These are phyloP conservation scores for Pseudogymnoascus sp. DNA, from an alignment of 2,329 filamentous ascomycete species.

Conservation along the genomic window DNA sequence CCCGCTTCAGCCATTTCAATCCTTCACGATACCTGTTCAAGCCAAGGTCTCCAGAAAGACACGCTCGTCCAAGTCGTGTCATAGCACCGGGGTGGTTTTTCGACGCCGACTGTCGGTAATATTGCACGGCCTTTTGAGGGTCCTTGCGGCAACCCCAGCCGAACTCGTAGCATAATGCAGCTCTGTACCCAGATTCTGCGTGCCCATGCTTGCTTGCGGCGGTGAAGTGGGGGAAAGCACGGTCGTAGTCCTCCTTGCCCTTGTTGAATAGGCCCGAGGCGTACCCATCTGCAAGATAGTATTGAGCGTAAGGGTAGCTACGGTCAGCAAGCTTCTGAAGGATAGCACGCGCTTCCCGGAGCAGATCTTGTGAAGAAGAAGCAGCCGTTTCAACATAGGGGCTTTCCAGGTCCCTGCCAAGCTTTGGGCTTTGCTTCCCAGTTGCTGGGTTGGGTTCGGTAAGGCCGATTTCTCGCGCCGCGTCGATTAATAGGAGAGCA, in stretches of 20 bases:
- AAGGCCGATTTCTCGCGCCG: slow-evolving; percentile 70
- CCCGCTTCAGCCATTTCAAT: slow-evolving; percentile 92
- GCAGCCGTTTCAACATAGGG: slow-evolving; percentile 40
- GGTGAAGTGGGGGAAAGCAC: slow-evolving; percentile 86
- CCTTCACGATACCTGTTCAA: slow-evolving; percentile 81
- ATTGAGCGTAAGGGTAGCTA: slow-evolving; percentile 94
- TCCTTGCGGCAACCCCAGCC: slow-evolving; percentile 93
- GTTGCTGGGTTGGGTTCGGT: slow-evolving; percentile 35
- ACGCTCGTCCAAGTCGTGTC: slow-evolving; percentile 84
- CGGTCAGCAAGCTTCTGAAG: slow-evolving; percentile 78
- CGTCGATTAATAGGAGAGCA: slow-evolving; percentile 86
- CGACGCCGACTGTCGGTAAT: slow-evolving; percentile 79
- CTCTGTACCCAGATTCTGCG: slow-evolving; percentile 89
- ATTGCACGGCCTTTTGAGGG: slow-evolving; percentile 86
- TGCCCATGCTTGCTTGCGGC: slow-evolving; percentile 95
- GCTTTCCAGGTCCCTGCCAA: slow-evolving; percentile 40
- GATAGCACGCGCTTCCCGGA: slow-evolving; percentile 83
- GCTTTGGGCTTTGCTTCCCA: slow-evolving; percentile 35
- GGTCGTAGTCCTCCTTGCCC: slow-evolving; percentile 83
- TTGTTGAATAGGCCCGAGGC: slow-evolving; percentile 94
- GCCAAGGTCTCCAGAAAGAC: slow-evolving; percentile 81
- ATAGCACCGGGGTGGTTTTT: slow-evolving; percentile 95
- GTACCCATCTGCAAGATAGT: slow-evolving; percentile 92
- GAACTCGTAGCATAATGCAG: slow-evolving; percentile 93
- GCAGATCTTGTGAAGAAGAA: slow-evolving; percentile 57